phyloP scores from a whole-genome alignment of 148 eudicot genomes.

The Mesembryanthemum crystallinum region DNA sequence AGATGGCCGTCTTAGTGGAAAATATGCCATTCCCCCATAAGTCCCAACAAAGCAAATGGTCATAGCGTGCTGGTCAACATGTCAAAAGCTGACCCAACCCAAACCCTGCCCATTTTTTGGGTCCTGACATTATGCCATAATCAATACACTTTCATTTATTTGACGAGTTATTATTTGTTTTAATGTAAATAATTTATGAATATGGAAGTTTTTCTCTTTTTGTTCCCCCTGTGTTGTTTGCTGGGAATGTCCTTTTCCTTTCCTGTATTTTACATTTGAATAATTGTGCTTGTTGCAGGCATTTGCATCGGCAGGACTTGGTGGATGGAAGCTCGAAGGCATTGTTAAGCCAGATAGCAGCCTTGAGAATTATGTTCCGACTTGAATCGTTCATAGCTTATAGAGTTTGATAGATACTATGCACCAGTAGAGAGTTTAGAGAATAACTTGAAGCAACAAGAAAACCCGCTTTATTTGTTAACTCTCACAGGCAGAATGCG shows the following conservation, averaged over 20 bases:
- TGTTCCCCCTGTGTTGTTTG: neutral
- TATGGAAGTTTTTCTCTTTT: neutral
- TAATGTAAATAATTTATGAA: too few species aligned
- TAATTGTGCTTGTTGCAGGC: neutral
- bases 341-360: neutral
- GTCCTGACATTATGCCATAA: too few species aligned
- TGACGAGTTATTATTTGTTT: too few species aligned
- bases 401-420: neutral
- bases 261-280: neutral
- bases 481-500: neutral
- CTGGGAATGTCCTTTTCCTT: neutral
- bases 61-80: too few species aligned
- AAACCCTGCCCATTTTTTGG: too few species aligned
- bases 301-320: slow-evolving; percentile 10
- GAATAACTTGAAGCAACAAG: neutral
- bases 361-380: neutral
- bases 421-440: neutral
- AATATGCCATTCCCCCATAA: too few species aligned
- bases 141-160: too few species aligned
- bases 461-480: neutral
- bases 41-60: too few species aligned
- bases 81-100: too few species aligned
- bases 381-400: neutral
- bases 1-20: too few species aligned
- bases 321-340: slow-evolving; percentile 5